Base-by-base conservation (phyloP, 768 basidiomycete genomes). In the Boletus subparvulus region DNA sequence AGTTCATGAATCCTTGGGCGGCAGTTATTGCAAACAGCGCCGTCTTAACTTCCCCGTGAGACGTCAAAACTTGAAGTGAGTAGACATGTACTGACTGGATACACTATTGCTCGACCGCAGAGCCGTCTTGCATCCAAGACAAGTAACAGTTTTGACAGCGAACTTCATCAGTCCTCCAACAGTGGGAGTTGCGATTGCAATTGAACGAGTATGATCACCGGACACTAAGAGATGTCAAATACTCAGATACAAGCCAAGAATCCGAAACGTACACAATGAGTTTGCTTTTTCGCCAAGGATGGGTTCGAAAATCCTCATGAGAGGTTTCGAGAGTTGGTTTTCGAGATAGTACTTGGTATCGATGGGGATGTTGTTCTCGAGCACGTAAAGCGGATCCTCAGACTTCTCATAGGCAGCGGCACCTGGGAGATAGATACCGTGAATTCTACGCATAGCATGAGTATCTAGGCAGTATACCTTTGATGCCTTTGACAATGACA, bases 381-480 rank as follows among this genome's bases (percentile, higher is more conserved):
- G 82, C 16, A 98, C 97, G 66, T 92, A 98, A 51, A 99, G 80
- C 0, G 97, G 97, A 64, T 98, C 97, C 69, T 99, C 97, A 0
- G 96, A 98, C 72, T 98, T 98, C 69, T 98, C 96, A 63, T 97
- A 99, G 16, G 96, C 97, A 16, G 94, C 94, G 13, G 97, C 96
- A 64, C 93, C 92, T 92, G n/a, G 1, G 14, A 37, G 32, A 49
- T 13, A 33, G 44, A 17, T 10, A 43, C 2, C 13, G 30, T 60
- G 14, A 55, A 39, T 30, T 30, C 43, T 36, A 21, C 17, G n/a
- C n/a, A 47, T 33, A 9, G 28, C 8, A 36, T n/a, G 28, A 33
- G 7, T 26, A 35, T 32, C 19, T n/a, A 2, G 14, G 3, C n/a
- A 33, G 55, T 67, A 14, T 56, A 89, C 91, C 93, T 78, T 96